Evolutionary conservation across 495 filamentous ascomycete genomes (phyloP).

Genomic region (Schizothecium vesticola): DNA sequence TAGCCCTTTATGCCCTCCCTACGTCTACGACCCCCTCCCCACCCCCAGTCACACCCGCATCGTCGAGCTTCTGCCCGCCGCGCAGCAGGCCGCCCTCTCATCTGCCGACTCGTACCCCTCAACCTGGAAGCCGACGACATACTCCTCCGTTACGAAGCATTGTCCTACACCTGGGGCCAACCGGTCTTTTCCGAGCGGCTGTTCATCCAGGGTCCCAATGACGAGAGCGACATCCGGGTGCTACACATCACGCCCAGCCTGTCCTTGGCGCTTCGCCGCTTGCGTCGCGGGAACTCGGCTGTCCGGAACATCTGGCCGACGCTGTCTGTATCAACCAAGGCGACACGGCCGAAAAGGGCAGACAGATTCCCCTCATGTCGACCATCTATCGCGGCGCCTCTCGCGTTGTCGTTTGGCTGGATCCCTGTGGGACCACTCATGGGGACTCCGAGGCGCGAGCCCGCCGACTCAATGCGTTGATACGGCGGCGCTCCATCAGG

Average conservation of each 20-base stretch:
- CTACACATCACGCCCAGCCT: background rate
- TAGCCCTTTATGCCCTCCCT: background rate
- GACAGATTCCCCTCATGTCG: background rate
- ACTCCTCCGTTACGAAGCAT: background rate
- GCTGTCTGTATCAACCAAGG: slow-evolving; percentile 5
- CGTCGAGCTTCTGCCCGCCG: background rate
- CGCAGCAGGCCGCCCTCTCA: background rate
- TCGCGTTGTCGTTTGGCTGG: background rate
- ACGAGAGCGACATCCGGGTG: background rate
- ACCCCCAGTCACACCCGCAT: background rate
- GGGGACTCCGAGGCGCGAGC: background rate
- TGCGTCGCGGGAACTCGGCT: background rate
- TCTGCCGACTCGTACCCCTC: background rate
- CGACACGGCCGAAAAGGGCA: background rate
- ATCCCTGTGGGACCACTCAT: background rate
- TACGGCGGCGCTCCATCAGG: background rate
- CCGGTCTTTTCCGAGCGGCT: background rate
- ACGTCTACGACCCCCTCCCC: background rate
- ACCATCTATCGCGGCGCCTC: background rate
- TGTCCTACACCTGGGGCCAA: background rate
- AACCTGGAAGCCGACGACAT: background rate
- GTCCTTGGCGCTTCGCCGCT: background rate
- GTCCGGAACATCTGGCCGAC: background rate
- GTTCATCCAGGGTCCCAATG: background rate
- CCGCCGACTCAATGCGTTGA: background rate